These are phyloP conservation scores for Drosera spatulata DNA, from an alignment of 179 eudicot genomes.

Conservation along the genomic window DNA sequence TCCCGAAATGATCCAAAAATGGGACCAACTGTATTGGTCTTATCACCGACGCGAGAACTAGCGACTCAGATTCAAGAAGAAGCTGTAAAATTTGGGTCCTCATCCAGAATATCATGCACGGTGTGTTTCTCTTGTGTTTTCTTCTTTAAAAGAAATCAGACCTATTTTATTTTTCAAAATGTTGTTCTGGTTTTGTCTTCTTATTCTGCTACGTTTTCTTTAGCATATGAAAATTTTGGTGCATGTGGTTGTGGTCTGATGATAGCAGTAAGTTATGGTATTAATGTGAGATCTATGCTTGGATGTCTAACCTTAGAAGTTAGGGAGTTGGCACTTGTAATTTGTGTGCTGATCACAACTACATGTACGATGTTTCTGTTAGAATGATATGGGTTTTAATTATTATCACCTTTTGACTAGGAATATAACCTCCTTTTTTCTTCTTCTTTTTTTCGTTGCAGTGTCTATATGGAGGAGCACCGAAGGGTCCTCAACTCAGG, in stretches of 20 bases:
- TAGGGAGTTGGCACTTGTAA: too few relatives aligned
- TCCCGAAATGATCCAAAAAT: constrained; percentile 46
- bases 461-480: constrained; percentile 99
- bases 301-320: too few relatives aligned
- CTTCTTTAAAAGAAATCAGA: too few relatives aligned
- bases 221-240: background rate
- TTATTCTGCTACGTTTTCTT: background rate
- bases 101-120: constrained; percentile 82
- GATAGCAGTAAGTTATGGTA: too few relatives aligned
- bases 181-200: background rate
- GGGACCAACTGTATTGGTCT: constrained; percentile 88
- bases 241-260: background rate
- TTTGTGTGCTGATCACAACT: too few relatives aligned
- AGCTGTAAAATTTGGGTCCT: constrained; percentile 81
- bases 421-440: too few relatives aligned
- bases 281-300: too few relatives aligned
- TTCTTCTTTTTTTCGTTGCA: constrained; percentile 9
- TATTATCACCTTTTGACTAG: too few relatives aligned
- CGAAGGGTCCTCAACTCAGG: constrained; percentile 84
- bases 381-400: too few relatives aligned
- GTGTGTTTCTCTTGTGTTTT: constrained; percentile 21
- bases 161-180: background rate
- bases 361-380: too few relatives aligned
- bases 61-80: constrained; percentile 97
- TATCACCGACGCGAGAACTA: constrained; percentile 93